These are phyloP conservation scores for Fusarium robinianum DNA, from an alignment of 2,329 filamentous ascomycete species.

Conservation along the genomic window DNA sequence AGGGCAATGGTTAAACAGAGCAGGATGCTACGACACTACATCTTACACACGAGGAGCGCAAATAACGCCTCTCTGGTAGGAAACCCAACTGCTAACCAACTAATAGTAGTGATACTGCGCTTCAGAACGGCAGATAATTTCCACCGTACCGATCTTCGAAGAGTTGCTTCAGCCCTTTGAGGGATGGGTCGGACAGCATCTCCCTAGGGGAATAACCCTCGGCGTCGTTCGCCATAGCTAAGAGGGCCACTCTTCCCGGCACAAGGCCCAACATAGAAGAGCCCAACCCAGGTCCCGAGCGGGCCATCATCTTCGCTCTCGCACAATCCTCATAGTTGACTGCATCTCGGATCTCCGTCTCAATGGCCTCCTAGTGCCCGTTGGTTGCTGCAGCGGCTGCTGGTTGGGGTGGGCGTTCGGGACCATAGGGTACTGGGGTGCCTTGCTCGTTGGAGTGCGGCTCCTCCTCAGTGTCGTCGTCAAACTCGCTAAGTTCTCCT, in stretches of 20 bases:
- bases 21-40: conserved; percentile 33
- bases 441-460: conserved; percentile 43
- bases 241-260: no score
- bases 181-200: no score
- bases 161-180: conserved; percentile 13
- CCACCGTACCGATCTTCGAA: conserved; percentile 13
- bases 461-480: conserved; percentile 63
- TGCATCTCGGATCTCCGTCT: conserved; percentile 19
- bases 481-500: conserved; percentile 67
- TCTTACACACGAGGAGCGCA: conserved; percentile 34
- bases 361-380: conserved; percentile 47
- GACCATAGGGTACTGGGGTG: conserved; percentile 51
- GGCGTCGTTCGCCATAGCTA: no score
- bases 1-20: conserved; percentile 32
- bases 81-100: conserved; percentile 25
- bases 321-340: conserved; percentile 7
- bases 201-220: no score
- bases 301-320: not conserved
- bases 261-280: no score
- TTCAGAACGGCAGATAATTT: conserved; percentile 6
- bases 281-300: no score
- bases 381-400: conserved; percentile 46
- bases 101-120: conserved; percentile 11
- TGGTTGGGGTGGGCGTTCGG: conserved; percentile 52
- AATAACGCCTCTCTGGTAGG: conserved; percentile 24